These are phyloP conservation scores for Macadamia integrifolia DNA, from an alignment of 164 flowering plant genomes.

Conservation along the genomic window DNA sequence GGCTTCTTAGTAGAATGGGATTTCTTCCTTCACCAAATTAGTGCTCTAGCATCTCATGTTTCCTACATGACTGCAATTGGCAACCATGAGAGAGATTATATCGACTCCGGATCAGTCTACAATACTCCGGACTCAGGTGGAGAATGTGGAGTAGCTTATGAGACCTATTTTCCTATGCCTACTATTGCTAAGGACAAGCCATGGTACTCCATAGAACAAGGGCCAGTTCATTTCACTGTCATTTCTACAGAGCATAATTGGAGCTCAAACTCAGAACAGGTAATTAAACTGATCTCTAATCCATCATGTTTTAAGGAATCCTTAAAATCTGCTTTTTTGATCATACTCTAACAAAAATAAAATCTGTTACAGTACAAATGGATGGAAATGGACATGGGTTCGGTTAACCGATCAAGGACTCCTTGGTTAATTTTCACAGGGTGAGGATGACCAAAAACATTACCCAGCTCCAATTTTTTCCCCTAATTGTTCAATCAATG, in stretches of 20 bases:
- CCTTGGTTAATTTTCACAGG: conserved; percentile 86
- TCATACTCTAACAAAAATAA: not conserved
- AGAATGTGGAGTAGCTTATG: conserved; percentile 82
- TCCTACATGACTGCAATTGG: conserved; percentile 23
- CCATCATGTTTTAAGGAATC: not conserved
- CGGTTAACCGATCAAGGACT: conserved; percentile 62
- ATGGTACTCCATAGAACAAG: no score
- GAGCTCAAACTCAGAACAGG: conserved; percentile 66
- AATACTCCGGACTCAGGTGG: conserved; percentile 5
- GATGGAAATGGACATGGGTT: conserved; percentile 70
- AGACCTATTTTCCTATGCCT: conserved; percentile 88
- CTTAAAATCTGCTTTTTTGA: not conserved
- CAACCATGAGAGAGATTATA: conserved; percentile 84
- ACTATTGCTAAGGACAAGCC: conserved; percentile 32
- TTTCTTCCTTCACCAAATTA: conserved; percentile 49
- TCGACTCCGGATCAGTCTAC: conserved; percentile 56
- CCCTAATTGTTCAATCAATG: no score
- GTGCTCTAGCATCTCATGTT: conserved; percentile 30
- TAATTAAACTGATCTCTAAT: conserved; percentile 4
- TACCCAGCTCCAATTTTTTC: no score
- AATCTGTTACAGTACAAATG: conserved; percentile 46
- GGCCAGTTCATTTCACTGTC: no score
- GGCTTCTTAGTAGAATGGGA: no score
- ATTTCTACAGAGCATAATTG: conserved; percentile 23
- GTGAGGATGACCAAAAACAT: conserved; percentile 25